phyloP scores from a whole-genome alignment of 2,329 filamentous ascomycete genomes.

The Hymenoscyphus occultus region DNA sequence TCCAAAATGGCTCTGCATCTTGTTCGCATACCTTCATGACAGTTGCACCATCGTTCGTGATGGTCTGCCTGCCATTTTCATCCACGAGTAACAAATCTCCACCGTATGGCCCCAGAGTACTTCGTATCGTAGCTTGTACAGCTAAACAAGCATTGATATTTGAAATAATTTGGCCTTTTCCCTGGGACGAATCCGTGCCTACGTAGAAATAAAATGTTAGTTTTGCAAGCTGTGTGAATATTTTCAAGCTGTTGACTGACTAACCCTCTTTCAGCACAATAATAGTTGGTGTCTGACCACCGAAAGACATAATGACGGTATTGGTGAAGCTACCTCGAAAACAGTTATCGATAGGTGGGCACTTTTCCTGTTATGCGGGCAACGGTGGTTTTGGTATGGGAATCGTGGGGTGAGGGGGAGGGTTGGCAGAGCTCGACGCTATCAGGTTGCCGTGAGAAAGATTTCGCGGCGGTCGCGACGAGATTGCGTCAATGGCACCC shows the following conservation, averaged over 20 bases:
- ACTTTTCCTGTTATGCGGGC: slow-evolving; percentile 2
- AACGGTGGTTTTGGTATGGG: background rate
- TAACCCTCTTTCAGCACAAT: slow-evolving; percentile 96
- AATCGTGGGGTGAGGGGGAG: background rate
- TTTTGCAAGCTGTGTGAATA: slow-evolving; percentile 4
- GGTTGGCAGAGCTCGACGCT: background rate
- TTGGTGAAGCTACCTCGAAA: slow-evolving; percentile 2
- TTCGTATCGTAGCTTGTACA: slow-evolving; percentile 93
- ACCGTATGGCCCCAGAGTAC: slow-evolving; percentile 92
- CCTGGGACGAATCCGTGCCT: slow-evolving; percentile 98
- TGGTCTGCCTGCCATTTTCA: slow-evolving; percentile 91
- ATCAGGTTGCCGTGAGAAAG: slow-evolving; percentile 4
- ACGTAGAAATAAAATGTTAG: slow-evolving; percentile 25
- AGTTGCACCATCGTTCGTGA: slow-evolving; percentile 98
- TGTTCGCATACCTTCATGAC: slow-evolving; percentile 80
- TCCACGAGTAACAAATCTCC: slow-evolving; percentile 96
- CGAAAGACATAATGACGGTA: slow-evolving; percentile 73
- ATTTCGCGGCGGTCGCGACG: slow-evolving; percentile 1
- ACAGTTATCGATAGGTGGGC: background rate
- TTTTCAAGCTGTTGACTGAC: slow-evolving; percentile 48
- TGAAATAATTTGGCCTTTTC: slow-evolving; percentile 91
- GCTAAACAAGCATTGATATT: slow-evolving; percentile 99
- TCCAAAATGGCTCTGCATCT: background rate
- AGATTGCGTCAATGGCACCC: background rate
- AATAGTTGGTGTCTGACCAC: slow-evolving; percentile 95